Percentiles rank a stretch among this genome's conserved stretches.
phyloP scores from a whole-genome alignment of 2,329 filamentous ascomycete genomes.

The Fusarium nisikadoi region DNA sequence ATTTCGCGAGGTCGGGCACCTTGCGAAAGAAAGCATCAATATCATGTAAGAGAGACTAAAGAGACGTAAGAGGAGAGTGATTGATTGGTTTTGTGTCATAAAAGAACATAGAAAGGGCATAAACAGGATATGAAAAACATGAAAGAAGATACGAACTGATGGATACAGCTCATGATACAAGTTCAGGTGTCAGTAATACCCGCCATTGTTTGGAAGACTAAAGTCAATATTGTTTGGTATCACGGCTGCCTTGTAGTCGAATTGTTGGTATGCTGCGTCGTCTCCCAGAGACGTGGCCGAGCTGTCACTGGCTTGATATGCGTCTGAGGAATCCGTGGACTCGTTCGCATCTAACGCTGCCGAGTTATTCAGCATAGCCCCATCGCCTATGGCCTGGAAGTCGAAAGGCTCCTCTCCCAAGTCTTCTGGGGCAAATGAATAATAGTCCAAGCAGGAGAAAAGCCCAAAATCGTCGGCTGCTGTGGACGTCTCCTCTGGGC shows the following conservation, averaged over 20 bases:
- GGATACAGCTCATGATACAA: neutral
- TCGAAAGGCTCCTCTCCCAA: neutral
- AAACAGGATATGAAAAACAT: neutral
- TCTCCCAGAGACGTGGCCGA: conserved; percentile 29
- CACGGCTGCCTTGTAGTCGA: conserved; percentile 4
- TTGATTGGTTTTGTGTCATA: neutral
- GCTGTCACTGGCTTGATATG: conserved; percentile 20
- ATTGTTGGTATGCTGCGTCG: conserved; percentile 16
- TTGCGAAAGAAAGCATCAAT: neutral
- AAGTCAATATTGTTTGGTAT: neutral
- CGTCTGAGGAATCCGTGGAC: conserved; percentile 24
- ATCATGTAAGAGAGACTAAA: neutral
- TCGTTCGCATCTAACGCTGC: neutral
- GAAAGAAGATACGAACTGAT: neutral
- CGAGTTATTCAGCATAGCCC: neutral
- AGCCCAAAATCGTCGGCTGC: neutral
- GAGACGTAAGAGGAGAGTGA: neutral
- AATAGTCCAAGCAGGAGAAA: conserved; percentile 1
- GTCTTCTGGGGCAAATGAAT: neutral
- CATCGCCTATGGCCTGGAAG: neutral
- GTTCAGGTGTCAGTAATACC: neutral
- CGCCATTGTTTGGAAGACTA: neutral
- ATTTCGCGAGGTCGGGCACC: neutral
- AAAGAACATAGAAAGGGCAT: no score
- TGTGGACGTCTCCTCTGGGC: conserved; percentile 23